Evolutionary conservation across 345 rosid species (phyloP), one percentile per base, ranked within the genome.

Genomic region (Chamaenerion angustifolium): DNA sequence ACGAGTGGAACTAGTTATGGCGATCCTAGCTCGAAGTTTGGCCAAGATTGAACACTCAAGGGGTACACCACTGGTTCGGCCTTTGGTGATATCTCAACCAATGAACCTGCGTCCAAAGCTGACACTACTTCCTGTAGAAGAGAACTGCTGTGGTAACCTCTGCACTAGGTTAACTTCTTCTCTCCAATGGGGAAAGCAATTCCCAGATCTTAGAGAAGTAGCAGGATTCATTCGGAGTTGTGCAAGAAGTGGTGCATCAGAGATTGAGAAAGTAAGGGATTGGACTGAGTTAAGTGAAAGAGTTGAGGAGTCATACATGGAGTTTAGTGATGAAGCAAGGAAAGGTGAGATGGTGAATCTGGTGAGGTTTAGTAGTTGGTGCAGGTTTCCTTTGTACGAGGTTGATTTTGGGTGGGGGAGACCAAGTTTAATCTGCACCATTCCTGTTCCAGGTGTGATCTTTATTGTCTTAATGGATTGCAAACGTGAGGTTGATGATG

Each of bases 401-500:
- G 64, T 60, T 3, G 79, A 82, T 56, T 82, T 73, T 14, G 79
- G 85, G 1, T 82, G 85, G 83, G 81, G 59, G 43, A n/a, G 11
- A 25, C 59, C 59, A 12, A 1, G 43, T 4, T 56, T 27, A 9
- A 42, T 35, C 9, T 27, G 59, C 8, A 14, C 25, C 8, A 12
- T 16, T 12, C 23, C 11, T 6, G 0, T 4, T 9, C n/a, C 19
- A 15, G 37, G 37, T 31, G 8, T n/a, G 14, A 42, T 14, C 43
- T 25, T 18, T 8, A 14, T 15, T 13, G 0, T 35, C 14, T 16
- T 56, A 3, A 45, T 46, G 27, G 59, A 56, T 35, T 25, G 19
- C 42, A 45, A 45, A 19, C 5, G 17, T 4, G 43, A 53, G 7
- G n/a, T 7, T 4, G 42, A 52, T 13, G 54, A 16, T 4, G 59